Base-by-base conservation (phyloP, 495 filamentous ascomycete genomes). In the Neurospora terricola region DNA sequence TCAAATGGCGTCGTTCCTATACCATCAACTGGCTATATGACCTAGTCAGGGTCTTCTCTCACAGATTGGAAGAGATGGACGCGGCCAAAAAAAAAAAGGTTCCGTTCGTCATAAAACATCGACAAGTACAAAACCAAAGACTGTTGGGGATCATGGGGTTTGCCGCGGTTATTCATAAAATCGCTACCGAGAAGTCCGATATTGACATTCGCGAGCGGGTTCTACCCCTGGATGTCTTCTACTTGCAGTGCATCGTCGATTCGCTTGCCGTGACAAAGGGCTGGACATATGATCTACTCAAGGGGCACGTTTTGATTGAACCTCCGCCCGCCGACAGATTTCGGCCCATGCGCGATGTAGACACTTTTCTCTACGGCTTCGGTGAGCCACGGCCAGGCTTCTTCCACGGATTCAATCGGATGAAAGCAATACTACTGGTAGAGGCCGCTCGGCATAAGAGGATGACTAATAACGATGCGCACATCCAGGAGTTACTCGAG, bases 11-110 rank as follows among this genome's bases (percentile, higher is more conserved):
- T 18, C 81, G 83, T 7, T 71, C 76, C 2, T 87, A 86, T 70
- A 83, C 82, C 48, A 84, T 87, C 75, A 86, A 85, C 77, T 85
- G 83, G 84, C 82, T 87, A 2, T 86, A 86, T 73, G 84, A 86
- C 69, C 78, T 86, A 30, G 82, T 85, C 71, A 85, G 84, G 39
- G 39, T 84, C 27, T 83, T 79, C 54, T 6, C 21, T 14, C 0
- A 14, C 21, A 59, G 48, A 14, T 1, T 27, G 23, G n/a, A 5
- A 12, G 4, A 23, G 21, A 11, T 54, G 8, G 9, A 2, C 21
- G 21, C 4, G n/a, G 10, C 5, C 21, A 27, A 1, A 0, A 0
- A 59, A 14, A 59, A 59, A 10, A 23, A 23, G 43, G 2, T 5
- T 21, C 2, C n/a, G 18, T 3, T 10, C n/a, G 0, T 4, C n/a